These are phyloP conservation scores for Trichocladium antarcticum DNA, from an alignment of 495 filamentous ascomycete genomes.

Conservation along the genomic window DNA sequence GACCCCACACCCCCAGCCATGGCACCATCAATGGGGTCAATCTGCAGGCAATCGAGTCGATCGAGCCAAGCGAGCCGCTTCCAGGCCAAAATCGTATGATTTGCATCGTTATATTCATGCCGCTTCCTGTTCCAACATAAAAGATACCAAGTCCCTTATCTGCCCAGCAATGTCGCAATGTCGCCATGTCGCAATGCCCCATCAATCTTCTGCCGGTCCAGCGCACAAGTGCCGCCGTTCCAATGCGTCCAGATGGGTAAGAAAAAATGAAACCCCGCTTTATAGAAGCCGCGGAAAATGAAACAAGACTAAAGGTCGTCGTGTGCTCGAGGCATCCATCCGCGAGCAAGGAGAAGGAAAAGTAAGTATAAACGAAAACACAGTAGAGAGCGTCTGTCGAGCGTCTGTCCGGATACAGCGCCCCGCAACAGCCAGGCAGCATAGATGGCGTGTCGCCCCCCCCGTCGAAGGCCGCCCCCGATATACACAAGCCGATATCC, in stretches of 20 bases:
- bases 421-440: not conserved
- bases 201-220: not conserved
- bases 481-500: not conserved
- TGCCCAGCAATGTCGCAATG: too few species aligned
- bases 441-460: not conserved
- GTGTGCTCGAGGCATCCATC: not conserved
- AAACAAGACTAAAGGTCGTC: not conserved
- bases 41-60: too few species aligned
- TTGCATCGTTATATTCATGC: too few species aligned
- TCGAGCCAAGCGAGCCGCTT: too few species aligned
- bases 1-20: not conserved
- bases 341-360: not conserved
- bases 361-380: not conserved
- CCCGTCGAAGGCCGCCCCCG: not conserved
- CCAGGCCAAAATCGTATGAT: too few species aligned
- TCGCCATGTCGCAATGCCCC: not conserved
- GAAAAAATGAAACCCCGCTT: not conserved
- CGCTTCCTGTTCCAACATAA: not conserved
- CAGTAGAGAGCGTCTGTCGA: not conserved
- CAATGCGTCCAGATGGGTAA: not conserved
- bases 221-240: not conserved
- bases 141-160: not conserved
- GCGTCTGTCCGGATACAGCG: not conserved
- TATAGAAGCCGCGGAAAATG: not conserved
- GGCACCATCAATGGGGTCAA: too few species aligned